Evolutionary conservation across 495 filamentous ascomycete genomes (phyloP), one percentile per base, ranked within the genome.

Genomic region (Penicillium angulare): DNA sequence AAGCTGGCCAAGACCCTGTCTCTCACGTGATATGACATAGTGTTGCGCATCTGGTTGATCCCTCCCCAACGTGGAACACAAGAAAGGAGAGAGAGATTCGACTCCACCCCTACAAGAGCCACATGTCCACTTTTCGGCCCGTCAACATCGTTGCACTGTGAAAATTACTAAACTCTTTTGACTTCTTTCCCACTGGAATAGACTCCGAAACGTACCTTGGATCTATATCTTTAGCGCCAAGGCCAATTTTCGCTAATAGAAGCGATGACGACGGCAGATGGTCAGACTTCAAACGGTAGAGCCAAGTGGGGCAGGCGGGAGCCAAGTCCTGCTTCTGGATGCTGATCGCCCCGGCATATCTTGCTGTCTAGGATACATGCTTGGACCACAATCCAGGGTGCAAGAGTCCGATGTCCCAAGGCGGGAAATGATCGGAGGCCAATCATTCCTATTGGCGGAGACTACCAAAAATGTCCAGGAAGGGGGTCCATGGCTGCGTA

Each of bases 301-400:
- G n/a, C n/a, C 38, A 52, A 47, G 61, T 64, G 61, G 61, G 52
- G 50, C 45, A 22, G 13, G 16, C 50, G 49, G 55, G 38, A 54
- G 59, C 53, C 31, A 60, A 63, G 57, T 43, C 57, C 43, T 57
- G 57, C 49, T 57, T 63, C 53, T 57, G 57, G 53, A 23, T 36
- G 48, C 51, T 31, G 57, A 63, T 57, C 56, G 49, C 39, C 40
- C 32, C 43, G 47, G 49, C 54, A 58, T 58, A 53, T 61, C 45
- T 56, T 52, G 49, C 38, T 58, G 49, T 45, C 49, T 24, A 43
- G 24, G 49, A 32, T 20, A 39, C 41, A 56, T 57, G 46, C 51
- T 57, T 21, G 34, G 47, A 27, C 41, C 15, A 33, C 32, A 52
- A 47, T 39, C 49, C 55, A 63, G 41, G 55, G 34, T 29, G 45